Base-by-base conservation (phyloP, 1,284 basidiomycete species). In the Athelia psychrophila region DNA sequence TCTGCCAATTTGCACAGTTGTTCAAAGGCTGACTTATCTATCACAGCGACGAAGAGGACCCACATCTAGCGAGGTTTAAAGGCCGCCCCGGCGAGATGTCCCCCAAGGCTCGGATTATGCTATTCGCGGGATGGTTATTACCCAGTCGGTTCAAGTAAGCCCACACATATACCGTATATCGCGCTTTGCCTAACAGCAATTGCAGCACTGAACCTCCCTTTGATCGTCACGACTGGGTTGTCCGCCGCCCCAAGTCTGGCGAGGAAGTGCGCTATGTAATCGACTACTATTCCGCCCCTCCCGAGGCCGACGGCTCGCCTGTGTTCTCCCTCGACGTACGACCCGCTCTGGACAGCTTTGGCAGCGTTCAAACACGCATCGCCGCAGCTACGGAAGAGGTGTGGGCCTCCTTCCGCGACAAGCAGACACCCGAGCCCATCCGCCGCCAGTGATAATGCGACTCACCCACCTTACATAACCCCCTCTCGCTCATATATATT, bases 161-260 rank as follows among this genome's bases (percentile, higher is more conserved):
- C 47, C 38, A 38, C 33, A 19, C 42, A 40, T 38, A 49, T 16
- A 38, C 33, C 52, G n/a, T 18, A 38, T 27, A 35, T 42, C 16
- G 38, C 19, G 18, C 18, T 16, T 23, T 47, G 47, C 18, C 30
- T 53, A 25, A 48, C 38, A 5, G n/a, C 18, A 19, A 42, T 48
- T 54, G 1, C 62, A 97, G 93, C 69, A 77, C 84, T 32, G 89
- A 95, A 63, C 27, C 27, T 30, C 27, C 27, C 1, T 99, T 99
- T 64, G 96, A 99, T 68, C 86, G 96, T n/a, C 97, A 99, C 68
- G 96, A 99, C 74, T 99, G 97, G 97, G 74, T 97, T 49, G 81
- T 99, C 53, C 86, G 88, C 33, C 84, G 95, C 48, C 82, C 83
- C 32, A 74, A 74, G 52, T 85, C 80, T 5, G 84, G 84, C 44